Base-by-base conservation (phyloP, 495 filamentous ascomycete species). In the Pyrenula aspistea region DNA sequence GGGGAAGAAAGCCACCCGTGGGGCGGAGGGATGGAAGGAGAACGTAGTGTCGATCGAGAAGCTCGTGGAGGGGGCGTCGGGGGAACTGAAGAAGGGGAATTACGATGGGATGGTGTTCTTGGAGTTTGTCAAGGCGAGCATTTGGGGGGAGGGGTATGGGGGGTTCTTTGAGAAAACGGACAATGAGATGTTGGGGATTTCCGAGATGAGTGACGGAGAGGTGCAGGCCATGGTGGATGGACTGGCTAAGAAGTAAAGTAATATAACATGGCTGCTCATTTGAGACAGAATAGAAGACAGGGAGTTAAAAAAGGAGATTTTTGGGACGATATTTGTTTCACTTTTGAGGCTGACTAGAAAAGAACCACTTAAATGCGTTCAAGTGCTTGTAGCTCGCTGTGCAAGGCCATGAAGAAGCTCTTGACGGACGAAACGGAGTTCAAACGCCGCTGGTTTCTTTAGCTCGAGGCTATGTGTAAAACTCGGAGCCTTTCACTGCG, bases 1-100 rank as follows among this genome's bases (percentile, higher is more conserved):
- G 3, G 77, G 80, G 55, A 77, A 77, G 62, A 72, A 73, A 57
- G 58, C 75, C 25, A 71, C 71, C 2, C n/a, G n/a, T n/a, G 80
- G 73, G 0, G 58, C 64, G 23, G 61, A 68, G 22, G 67, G 62
- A 10, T 73, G 71, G 62, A 56, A 61, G 1, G 65, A 54, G 20
- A 56, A 22, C 15, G 54, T 53, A 11, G 62, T 67, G 11, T 36
- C 25, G 10, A 73, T 76, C 0, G 68, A 65, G 0, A 77, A 78
- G 23, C 12, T 80, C 53, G 65, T 73, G 49, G 69, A 71, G 57
- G 59, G 60, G 23, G 73, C 72, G 0, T 67, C 70, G 58, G 76
- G 71, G 15, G 73, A 73, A 49, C 54, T 67, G 19, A 53, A 61
- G 50, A 68, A 70, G 59, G 65, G 59, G 2, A 60, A 66, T 24